Evolutionary conservation across 495 filamentous ascomycete genomes (phyloP), one percentile per base, ranked within the genome.

Genomic region (Hypoxylon rickii): DNA sequence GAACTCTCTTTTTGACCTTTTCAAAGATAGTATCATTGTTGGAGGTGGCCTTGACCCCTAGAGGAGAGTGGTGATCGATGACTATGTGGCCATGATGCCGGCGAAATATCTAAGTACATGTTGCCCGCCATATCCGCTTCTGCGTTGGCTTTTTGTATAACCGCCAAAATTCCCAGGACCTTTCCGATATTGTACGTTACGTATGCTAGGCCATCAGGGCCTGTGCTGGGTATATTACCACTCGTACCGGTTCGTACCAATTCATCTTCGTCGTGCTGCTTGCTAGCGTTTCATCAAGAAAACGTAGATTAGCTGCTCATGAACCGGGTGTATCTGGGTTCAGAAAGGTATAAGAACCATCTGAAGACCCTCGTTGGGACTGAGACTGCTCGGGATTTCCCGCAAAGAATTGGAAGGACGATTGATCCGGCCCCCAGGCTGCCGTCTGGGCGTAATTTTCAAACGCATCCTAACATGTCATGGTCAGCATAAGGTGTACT

Each of bases 361-460:
- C 55, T 2, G 57, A 66, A 2, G 61, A 65, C 13, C 51, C 67
- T 43, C 70, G 67, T 36, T 72, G 73, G 3, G 63, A 59, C 47
- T 70, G 62, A n/a, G n/a, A n/a, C 5, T 73, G 73, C 13, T 72
- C 69, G 7, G 61, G 43, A 18, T 71, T 73, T 0, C 73, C 71
- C 3, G 74, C 67, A 40, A 78, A 80, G 65, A 80, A 77, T 11
- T 75, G 71, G 42, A 79, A 69, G 1, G 70, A 70, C 1, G 59
- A 43, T 47, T 79, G 75, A 21, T 75, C 74, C 6, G 68, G 70
- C 36, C 75, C 72, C 67, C 72, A 80, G 38, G 73, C 67, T 3
- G 74, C 73, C 6, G 69, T 78, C 47, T 80, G 77, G 4, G 76
- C 71, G 38, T 76, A 80, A 38, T 72, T 79, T 21, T 78, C 76